Evolutionary conservation across 2,329 filamentous ascomycete genomes (phyloP), one percentile per base, ranked within the genome.

Genomic region (Colletotrichum chlorophyti): DNA sequence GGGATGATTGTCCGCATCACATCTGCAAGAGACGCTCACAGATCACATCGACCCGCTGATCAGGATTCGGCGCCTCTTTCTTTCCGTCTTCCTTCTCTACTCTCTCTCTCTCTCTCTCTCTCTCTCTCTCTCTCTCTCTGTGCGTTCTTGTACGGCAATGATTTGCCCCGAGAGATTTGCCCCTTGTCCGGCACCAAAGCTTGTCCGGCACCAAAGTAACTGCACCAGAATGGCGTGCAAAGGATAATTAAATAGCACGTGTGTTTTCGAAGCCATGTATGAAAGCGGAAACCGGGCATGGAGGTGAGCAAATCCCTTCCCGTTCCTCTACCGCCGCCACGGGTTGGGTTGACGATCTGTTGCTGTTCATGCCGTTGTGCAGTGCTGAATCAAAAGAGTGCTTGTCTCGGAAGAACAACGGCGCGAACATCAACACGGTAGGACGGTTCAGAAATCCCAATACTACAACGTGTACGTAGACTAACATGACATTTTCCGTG

Each of bases 21-120:
- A 38, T 29, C 46, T 49, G 46, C 53, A 55, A 17, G 29, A 35
- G 53, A 37, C 31, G 45, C 37, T 34, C 23, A 37, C 17, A 37
- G 15, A 51, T 57, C 31, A 51, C 53, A 42, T 31, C 29, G 24
- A n/a, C n/a, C n/a, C n/a, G n/a, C n/a, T n/a, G n/a, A n/a, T n/a
- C n/a, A n/a, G n/a, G n/a, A n/a, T n/a, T n/a, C n/a, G n/a, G n/a
- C n/a, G n/a, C n/a, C n/a, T n/a, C n/a, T n/a, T n/a, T n/a, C n/a
- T n/a, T n/a, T n/a, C n/a, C n/a, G n/a, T n/a, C n/a, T n/a, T n/a
- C n/a, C n/a, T n/a, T n/a, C n/a, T n/a, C n/a, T n/a, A n/a, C n/a
- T n/a, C n/a, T n/a, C n/a, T n/a, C n/a, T n/a, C n/a, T n/a, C n/a
- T n/a, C n/a, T n/a, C n/a, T n/a, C n/a, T n/a, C n/a, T n/a, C n/a